Evolutionary conservation across 164 flowering plant species (phyloP), one percentile per base, ranked within the genome.

Genomic region (Platanus orientalis): DNA sequence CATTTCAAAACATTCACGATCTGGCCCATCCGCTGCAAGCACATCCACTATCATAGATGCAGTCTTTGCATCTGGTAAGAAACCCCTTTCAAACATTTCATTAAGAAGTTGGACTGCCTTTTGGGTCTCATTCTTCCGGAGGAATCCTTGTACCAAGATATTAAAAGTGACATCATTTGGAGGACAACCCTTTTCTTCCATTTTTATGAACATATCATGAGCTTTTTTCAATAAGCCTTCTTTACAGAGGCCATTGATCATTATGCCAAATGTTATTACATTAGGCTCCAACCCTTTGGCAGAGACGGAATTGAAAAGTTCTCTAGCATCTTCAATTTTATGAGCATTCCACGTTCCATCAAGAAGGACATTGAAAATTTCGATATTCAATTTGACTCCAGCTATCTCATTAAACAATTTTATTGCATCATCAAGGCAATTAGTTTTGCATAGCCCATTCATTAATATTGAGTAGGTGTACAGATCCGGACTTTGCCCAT

Each of bases 171-270:
- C 16, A 42, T 42, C 47, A 42, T 42, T 14, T 42, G 47, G 47
- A 10, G 17, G 17, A 42, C 47, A 42, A 42, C 47, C 47, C 47
- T 42, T 42, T 42, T 42, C 47, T 42, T 42, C 47, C 47, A 42
- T 9, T 42, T 42, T 42, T 13, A 42, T 42, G 4, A 56, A n/a
- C 11, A 56, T 4, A 20, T 30, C 42, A 13, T n/a, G 4, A 29
- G 59, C 59, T 9, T 59, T 45, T 4, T 25, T 17, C 62, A 59
- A 17, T 1, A 59, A 25, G 6, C 69, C 69, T 32, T 49, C 54
- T 25, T 65, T 57, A 28, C 62, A 65, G n/a, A 65, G 28, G 12
- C 62, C 69, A 1, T 58, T 50, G 24, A 65, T 57, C 32, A 65
- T 34, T 16, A 50, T 26, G 23, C 10, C 58, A 34, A 48, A 65